Base-by-base conservation (phyloP, 2,329 filamentous ascomycete genomes). In the Nemania serpens region DNA sequence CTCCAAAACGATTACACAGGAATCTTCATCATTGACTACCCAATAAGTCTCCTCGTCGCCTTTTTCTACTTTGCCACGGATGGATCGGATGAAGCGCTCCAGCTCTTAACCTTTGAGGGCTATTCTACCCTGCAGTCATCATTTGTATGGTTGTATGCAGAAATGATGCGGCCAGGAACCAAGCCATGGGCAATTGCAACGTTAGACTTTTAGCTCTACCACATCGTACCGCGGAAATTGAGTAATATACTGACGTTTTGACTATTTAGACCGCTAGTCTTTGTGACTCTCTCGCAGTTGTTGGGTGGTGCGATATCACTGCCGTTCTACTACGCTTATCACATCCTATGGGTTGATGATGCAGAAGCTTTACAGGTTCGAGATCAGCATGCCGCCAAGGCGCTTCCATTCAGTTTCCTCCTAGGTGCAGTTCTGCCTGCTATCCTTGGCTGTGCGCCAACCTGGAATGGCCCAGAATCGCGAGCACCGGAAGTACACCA, bases 61-160 rank as follows among this genome's bases (percentile, higher is more conserved):
- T 71, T 73, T 55, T 71, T 73, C 22, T 70, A 66, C 59, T 68
- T 66, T 49, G 66, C 61, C 10, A 71, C 70, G 3, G 67, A 68
- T 51, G 67, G 64, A 9, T 62, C 62, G 1, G 59, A 72, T 36
- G 60, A 65, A 36, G 68, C 60, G 13, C 70, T 66, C 29, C 65
- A 67, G 33, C 61, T 71, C 20, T 58, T 69, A 34, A 62, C 71
- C 15, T 53, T 72, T n/a, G 69, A 71, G 55, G 66, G 60, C 5
- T 72, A 71, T 52, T 58, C 66, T 4, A 66, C 59, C 13, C 62
- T 72, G 5, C 67, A 71, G 50, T 59, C 65, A 4, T 69, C 62
- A 6, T 70, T 69, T 46, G 62, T 73, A 15, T 73, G 70, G 70
- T 52, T 73, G 11, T 71, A 70, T 52, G 59, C 62, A 10, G 70